These are phyloP conservation scores for Neurospora sp. DNA, from an alignment of 2,329 filamentous ascomycete genomes.

Conservation along the genomic window DNA sequence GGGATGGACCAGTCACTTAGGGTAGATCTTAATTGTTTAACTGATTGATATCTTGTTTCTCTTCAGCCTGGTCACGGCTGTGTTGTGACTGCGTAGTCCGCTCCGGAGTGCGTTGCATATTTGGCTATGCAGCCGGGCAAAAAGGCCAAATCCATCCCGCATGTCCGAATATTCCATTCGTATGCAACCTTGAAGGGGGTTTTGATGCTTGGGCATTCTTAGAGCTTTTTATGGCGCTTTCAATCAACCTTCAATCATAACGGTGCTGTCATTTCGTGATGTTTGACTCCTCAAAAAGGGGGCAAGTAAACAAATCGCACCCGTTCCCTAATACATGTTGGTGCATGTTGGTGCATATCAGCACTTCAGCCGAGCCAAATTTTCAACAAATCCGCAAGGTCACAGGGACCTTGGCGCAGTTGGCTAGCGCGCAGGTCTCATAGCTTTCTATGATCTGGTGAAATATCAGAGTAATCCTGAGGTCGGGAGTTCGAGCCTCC, in stretches of 20 bases:
- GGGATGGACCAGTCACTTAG: neutral
- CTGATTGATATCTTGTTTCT: neutral
- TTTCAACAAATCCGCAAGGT: neutral
- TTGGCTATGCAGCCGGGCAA: too few relatives aligned
- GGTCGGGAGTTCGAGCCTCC: neutral
- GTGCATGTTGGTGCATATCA: neutral
- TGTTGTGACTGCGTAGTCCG: neutral
- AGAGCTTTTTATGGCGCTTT: neutral
- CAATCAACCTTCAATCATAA: neutral
- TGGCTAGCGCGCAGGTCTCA: neutral
- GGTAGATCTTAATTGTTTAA: neutral
- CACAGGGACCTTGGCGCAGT: neutral
- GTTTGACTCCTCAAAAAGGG: too few relatives aligned
- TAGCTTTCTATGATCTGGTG: neutral
- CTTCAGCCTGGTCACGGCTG: neutral
- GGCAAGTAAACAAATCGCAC: too few relatives aligned
- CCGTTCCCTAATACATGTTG: too few relatives aligned
- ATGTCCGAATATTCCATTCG: too few relatives aligned
- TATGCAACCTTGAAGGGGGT: too few relatives aligned
- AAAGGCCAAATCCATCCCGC: too few relatives aligned
- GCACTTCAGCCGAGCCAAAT: neutral
- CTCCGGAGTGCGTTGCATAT: too few relatives aligned
- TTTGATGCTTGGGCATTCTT: too few relatives aligned
- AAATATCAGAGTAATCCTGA: neutral
- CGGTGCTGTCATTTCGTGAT: neutral